Percentiles rank a stretch among this genome's conserved stretches.
Conservation (phyloP, 2,329 filamentous ascomycete species). For the Fusarium sp. region DNA sequence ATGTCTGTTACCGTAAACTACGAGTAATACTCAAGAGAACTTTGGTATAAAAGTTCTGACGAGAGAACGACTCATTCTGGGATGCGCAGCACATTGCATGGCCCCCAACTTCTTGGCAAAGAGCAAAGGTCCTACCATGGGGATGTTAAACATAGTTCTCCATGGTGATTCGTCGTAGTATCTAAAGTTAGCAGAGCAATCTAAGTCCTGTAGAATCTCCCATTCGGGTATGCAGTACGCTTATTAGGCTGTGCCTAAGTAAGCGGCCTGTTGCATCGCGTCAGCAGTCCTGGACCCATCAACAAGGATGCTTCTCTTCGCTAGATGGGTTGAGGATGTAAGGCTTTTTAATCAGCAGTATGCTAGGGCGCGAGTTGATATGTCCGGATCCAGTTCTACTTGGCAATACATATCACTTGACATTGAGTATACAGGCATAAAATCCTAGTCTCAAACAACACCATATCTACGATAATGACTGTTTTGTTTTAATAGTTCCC, state of each 20-base stretch:
- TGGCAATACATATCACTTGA: not conserved
- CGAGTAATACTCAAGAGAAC: not conserved
- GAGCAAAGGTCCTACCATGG: not conserved
- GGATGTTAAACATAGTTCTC: not conserved
- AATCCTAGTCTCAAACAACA: not conserved
- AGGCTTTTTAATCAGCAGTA: not conserved
- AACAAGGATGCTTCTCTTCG: not conserved
- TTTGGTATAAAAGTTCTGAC: not conserved
- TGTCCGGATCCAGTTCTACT: not conserved
- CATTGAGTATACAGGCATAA: conserved; percentile 2
- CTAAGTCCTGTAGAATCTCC: not conserved
- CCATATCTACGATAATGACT: conserved; percentile 16
- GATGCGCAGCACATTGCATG: not conserved
- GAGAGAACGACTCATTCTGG: not conserved
- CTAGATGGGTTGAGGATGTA: not conserved
- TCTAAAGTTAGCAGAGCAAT: not conserved
- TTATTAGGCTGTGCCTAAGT: not conserved
- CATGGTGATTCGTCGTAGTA: not conserved
- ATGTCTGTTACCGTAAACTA: not conserved
- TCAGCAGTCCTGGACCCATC: not conserved
- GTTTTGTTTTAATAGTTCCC: conserved; percentile 12
- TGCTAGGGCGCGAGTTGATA: not conserved
- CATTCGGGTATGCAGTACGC: not conserved
- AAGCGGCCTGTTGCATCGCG: not conserved
- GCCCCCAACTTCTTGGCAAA: not conserved